Evolutionary conservation across 2,329 filamentous ascomycete species (phyloP).

Genomic region (Penicillium decumbens): DNA sequence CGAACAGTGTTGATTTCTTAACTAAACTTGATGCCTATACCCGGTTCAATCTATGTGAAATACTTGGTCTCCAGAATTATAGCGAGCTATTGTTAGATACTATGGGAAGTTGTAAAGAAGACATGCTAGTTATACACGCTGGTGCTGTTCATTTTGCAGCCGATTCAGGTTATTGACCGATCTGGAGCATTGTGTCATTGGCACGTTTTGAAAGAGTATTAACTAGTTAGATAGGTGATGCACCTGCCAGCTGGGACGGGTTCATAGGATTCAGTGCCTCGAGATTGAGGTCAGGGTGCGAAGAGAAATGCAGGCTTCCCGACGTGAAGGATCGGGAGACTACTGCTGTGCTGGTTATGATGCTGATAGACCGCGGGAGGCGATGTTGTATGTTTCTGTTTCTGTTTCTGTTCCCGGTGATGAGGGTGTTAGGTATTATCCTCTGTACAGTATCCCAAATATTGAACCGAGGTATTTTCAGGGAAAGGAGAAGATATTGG

Average conservation of each 20-base stretch:
- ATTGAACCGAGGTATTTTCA: conserved; percentile 57
- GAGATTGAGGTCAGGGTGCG: conserved; percentile 54
- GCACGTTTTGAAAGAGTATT: conserved; percentile 62
- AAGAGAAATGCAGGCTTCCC: conserved; percentile 56
- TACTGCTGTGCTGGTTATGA: conserved; percentile 56
- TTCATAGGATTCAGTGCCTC: conserved; percentile 51
- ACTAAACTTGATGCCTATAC: too few relatives aligned
- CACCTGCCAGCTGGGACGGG: conserved; percentile 41
- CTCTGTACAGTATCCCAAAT: conserved; percentile 50
- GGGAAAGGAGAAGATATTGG: conserved; percentile 44
- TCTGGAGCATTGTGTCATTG: conserved; percentile 64
- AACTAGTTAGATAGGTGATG: conserved; percentile 53
- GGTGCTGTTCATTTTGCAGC: conserved; percentile 61
- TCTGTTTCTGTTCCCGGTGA: conserved; percentile 44
- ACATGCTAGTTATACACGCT: conserved; percentile 60
- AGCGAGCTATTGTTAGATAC: too few relatives aligned
- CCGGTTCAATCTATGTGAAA: too few relatives aligned
- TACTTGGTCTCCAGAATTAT: too few relatives aligned
- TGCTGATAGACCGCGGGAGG: conserved; percentile 56
- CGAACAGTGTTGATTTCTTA: too few relatives aligned
- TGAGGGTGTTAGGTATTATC: conserved; percentile 44
- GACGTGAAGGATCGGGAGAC: conserved; percentile 50
- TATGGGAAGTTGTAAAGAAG: conserved; percentile 42
- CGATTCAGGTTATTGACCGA: conserved; percentile 58
- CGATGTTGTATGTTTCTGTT: conserved; percentile 56